Evolutionary conservation across 2,329 filamentous ascomycete species (phyloP), one percentile per base, ranked within the genome.

Genomic region (Clonostachys sp.): DNA sequence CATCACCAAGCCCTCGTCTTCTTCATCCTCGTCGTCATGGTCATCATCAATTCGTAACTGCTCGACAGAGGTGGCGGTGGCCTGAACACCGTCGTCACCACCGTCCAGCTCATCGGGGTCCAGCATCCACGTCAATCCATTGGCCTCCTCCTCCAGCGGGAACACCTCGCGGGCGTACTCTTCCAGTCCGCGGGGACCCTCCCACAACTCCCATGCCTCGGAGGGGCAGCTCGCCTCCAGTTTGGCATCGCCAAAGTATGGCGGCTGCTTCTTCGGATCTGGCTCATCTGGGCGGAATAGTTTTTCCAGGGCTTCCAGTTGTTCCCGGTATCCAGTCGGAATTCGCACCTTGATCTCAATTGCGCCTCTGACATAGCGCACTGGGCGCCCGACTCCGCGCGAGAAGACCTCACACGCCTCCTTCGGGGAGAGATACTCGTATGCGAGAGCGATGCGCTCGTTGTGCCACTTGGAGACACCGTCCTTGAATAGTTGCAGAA

Each of bases 141-240:
- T 97, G 34, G 91, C 90, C 57, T 91, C 87, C 69, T 99, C 94
- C 66, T 99, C 94, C 12, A 96, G 78, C 0, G 90, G 89, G 59
- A 97, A 97, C 30, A 95, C 91, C 64, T 97, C 94, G 44, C 88
- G 79, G 2, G 92, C 92, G 64, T 97, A 99, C 67, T 97, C 94
- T 62, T 96, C 91, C 56, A 97, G 79, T 33, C 89, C 88, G 47
- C 94, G 79, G 55, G 90, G 90, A 5, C 91, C 94, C 62, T 95
- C 89, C 94, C 94, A 97, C 20, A 99, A 72, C 56, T 86, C 79
- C 51, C 92, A 73, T 1, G 91, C 89, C 55, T 90, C 83, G 9
- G 79, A 77, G 0, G 91, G 90, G 54, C 87, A 87, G 53, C 77
- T 81, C 3, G 66, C 66, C 53, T 86, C 83, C 20, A 86, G 68